phyloP scores from a whole-genome alignment of 495 filamentous ascomycete genomes.

The Podospora comata region DNA sequence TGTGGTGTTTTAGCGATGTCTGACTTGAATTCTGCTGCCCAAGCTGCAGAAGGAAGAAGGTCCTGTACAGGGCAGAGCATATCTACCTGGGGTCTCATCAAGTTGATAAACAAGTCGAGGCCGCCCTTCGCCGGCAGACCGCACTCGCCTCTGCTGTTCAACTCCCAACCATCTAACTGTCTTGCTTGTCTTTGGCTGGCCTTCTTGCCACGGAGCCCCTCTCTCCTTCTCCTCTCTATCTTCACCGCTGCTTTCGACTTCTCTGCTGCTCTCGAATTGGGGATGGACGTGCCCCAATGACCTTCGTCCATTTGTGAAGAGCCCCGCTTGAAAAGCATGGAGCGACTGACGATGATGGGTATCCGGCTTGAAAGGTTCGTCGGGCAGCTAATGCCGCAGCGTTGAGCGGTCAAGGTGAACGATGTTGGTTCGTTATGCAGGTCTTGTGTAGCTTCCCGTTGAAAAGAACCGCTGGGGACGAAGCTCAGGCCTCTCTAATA shows the following conservation, averaged over 20 bases:
- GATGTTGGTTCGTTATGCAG: slow-evolving; percentile 2
- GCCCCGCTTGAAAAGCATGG: neutral
- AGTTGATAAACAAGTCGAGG: neutral
- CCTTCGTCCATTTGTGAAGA: neutral
- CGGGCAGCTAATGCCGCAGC: neutral
- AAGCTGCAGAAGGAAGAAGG: neutral
- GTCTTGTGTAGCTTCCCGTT: slow-evolving; percentile 5
- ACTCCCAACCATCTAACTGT: neutral
- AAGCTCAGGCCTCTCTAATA: neutral
- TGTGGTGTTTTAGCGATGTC: neutral
- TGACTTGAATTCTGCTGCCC: neutral
- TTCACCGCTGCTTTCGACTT: neutral
- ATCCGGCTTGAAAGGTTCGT: neutral
- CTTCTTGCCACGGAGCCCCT: slow-evolving; percentile 1
- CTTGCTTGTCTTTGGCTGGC: neutral
- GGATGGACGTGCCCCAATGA: neutral
- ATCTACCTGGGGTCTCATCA: neutral
- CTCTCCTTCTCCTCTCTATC: neutral
- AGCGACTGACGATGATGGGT: neutral
- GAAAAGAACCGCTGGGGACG: neutral
- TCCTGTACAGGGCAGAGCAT: neutral
- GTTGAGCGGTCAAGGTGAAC: slow-evolving; percentile 1
- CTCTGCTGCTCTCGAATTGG: neutral
- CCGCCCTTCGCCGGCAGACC: neutral
- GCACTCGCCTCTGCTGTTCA: neutral